These are phyloP conservation scores for Pichia sp. DNA, from an alignment of 1,139 yeast genomes.

Conservation along the genomic window DNA sequence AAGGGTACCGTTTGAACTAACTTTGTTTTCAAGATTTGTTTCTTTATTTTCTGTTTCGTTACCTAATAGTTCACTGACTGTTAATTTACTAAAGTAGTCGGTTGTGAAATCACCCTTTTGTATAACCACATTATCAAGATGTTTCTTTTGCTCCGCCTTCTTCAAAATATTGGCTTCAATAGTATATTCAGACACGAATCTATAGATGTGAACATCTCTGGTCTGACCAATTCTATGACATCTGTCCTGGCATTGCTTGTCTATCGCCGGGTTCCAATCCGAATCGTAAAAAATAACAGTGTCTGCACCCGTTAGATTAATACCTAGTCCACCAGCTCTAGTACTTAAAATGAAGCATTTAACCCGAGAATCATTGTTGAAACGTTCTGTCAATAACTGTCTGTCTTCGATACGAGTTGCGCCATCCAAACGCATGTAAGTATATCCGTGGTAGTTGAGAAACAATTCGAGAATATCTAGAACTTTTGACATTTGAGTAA, in stretches of 20 bases:
- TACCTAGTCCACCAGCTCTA: constrained; percentile 97
- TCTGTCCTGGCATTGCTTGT: constrained; percentile 97
- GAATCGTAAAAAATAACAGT: constrained; percentile 98
- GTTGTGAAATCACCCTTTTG: constrained; percentile 99
- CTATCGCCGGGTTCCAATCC: constrained; percentile 99
- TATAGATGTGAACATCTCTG: constrained; percentile 92
- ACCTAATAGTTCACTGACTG: constrained; percentile 80
- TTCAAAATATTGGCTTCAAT: constrained; percentile 91
- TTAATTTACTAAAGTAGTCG: constrained; percentile 84
- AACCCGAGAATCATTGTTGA: constrained; percentile 78
- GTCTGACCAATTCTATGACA: constrained; percentile 99
- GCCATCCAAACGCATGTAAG: constrained; percentile 94
- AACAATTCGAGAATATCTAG: constrained; percentile 91
- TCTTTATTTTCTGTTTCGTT: constrained; percentile 33
- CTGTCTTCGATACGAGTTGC: constrained; percentile 97
- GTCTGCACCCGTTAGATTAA: constrained; percentile 96
- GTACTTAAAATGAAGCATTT: constrained; percentile 92
- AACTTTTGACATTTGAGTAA: constrained; percentile 98
- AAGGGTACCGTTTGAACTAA: constrained; percentile 22
- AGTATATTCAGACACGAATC: constrained; percentile 94
- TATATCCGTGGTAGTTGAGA: constrained; percentile 87
- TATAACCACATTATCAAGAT: constrained; percentile 90
- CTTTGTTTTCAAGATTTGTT: constrained; percentile 29
- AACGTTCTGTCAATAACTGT: constrained; percentile 87
- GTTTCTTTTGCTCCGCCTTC: constrained; percentile 94